These are phyloP conservation scores for Capsicum rhomboideum DNA, from an alignment of 257 asterid species.

Conservation along the genomic window DNA sequence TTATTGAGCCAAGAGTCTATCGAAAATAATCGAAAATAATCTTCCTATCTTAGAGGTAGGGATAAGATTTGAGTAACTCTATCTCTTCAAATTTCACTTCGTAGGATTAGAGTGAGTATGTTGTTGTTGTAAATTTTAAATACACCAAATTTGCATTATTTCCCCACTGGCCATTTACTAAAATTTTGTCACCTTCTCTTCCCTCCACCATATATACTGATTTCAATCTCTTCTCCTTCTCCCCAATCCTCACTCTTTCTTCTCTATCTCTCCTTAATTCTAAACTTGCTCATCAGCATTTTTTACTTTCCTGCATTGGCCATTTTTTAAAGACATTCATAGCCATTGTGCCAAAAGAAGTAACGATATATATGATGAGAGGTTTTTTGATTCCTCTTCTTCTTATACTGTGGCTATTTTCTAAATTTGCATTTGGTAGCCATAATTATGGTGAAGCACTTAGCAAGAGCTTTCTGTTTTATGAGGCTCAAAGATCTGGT, in stretches of 20 bases:
- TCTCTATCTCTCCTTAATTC: neutral
- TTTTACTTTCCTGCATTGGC: neutral
- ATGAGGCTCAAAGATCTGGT: constrained; percentile 99
- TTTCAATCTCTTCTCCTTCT: constrained; percentile 20
- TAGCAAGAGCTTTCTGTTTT: constrained; percentile 73
- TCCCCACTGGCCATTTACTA: constrained; percentile 27
- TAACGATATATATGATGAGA: constrained; percentile 27
- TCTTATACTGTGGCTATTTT: constrained; percentile 20
- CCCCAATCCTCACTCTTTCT: constrained; percentile 4
- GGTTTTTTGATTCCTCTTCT: constrained; percentile 37
- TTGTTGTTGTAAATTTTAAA: neutral
- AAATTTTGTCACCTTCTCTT: constrained; percentile 27
- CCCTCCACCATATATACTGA: constrained; percentile 57
- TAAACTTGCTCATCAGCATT: constrained; percentile 3
- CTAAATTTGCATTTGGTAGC: constrained; percentile 49
- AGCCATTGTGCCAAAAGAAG: neutral
- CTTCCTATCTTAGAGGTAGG: too few species aligned
- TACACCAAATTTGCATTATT: constrained; percentile 25
- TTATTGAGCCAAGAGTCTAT: too few species aligned
- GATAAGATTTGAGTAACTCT: too few species aligned
- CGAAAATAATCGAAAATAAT: too few species aligned
- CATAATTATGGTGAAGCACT: constrained; percentile 87
- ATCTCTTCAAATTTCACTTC: too few species aligned
- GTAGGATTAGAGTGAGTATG: too few species aligned
- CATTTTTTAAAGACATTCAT: neutral